Base-by-base conservation (phyloP, 1,284 basidiomycete genomes). In the Pascua guehoae region DNA sequence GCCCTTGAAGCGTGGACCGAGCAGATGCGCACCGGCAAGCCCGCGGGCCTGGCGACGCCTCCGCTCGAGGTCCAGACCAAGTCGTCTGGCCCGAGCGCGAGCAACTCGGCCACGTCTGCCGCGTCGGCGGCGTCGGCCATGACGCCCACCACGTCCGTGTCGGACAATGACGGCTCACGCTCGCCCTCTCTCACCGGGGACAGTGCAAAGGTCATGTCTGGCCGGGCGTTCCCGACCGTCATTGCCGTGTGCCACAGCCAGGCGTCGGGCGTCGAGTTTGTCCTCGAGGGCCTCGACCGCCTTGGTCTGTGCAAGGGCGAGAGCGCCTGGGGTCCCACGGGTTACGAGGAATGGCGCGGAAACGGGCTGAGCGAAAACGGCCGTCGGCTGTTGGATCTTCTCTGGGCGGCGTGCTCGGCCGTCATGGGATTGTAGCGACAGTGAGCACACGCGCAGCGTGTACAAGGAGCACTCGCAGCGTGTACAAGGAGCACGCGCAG, bases 261-360 rank as follows among this genome's bases (percentile, higher is more conserved):
- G n/a, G 61, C 66, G 7, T 65, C 72, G 51, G 76, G 76, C 16
- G 76, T 78, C 46, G 76, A 78, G 56, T 78, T 78, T 56, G 76
- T 78, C 12, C 61, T 78, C 18, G 76, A 78, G 53, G 76, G 76
- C 41, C 56, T 76, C 51, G 76, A 78, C 60, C 65, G 76, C 37
- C 58, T 78, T 8, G 76, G 75, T 15, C 61, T 76, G 54, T 78
- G 76, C 57, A 66, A 68, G 46, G 76, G 76, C 37, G 68, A 71
- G 55, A 70, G 66, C 8, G 74, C 76, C 5, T 78, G 76, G 76
- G 76, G 76, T 36, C 73, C 75, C 12, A 78, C 73, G 10, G 75
- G 75, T 8, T 78, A 78, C 58, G 76, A 76, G 62, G 76, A 78
- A 57, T 78, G 74, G 73, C 54, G 74, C 53, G 76, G 74, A 2